A percentile compares a stretch with the other conserved stretches of the same genome.
phyloP scores from a whole-genome alignment of 179 eudicot genomes.

The Camellia oleifera region DNA sequence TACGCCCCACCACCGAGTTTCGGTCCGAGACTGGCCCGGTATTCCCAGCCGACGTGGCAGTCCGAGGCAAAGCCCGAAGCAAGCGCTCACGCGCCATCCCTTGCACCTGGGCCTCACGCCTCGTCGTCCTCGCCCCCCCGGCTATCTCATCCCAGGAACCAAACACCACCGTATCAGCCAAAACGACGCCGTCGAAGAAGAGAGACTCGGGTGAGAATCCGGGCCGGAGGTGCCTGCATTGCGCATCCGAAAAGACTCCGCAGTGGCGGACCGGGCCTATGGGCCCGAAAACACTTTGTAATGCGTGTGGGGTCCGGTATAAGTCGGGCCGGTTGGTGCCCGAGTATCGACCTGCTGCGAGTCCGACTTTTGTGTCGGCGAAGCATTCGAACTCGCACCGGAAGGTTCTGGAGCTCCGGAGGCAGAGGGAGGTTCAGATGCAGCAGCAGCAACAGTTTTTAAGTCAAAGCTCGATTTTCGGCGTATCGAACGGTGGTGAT shows the following conservation, averaged over 20 bases:
- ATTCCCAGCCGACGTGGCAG: slow-evolving; percentile 51
- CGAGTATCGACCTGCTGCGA: slow-evolving; percentile 93
- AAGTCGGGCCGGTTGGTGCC: slow-evolving; percentile 92
- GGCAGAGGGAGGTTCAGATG: slow-evolving; percentile 68
- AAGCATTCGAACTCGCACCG: slow-evolving; percentile 93
- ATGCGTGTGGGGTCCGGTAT: slow-evolving; percentile 88
- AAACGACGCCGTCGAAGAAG: slow-evolving; percentile 34
- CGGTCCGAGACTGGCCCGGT: slow-evolving; percentile 22
- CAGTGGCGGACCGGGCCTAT: slow-evolving; percentile 96
- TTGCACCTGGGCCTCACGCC: slow-evolving; percentile 89
- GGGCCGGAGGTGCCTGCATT: slow-evolving; percentile 76
- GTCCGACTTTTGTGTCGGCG: slow-evolving; percentile 81
- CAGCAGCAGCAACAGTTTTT: slow-evolving; percentile 44
- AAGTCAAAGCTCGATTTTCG: slow-evolving; percentile 40
- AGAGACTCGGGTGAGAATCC: slow-evolving; percentile 26
- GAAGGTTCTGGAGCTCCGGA: slow-evolving; percentile 85
- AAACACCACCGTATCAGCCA: slow-evolving; percentile 5
- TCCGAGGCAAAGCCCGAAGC: slow-evolving; percentile 94
- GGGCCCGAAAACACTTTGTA: slow-evolving; percentile 92
- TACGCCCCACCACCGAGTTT: not conserved
- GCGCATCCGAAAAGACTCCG: slow-evolving; percentile 92
- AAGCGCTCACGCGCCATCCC: slow-evolving; percentile 91
- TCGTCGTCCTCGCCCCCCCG: slow-evolving; percentile 49
- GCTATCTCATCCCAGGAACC: slow-evolving; percentile 27
- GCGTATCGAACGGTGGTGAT: slow-evolving; percentile 59